These are phyloP conservation scores for Dendrobium chrysotoxum DNA, from an alignment of 106 monocot species.

Conservation along the genomic window DNA sequence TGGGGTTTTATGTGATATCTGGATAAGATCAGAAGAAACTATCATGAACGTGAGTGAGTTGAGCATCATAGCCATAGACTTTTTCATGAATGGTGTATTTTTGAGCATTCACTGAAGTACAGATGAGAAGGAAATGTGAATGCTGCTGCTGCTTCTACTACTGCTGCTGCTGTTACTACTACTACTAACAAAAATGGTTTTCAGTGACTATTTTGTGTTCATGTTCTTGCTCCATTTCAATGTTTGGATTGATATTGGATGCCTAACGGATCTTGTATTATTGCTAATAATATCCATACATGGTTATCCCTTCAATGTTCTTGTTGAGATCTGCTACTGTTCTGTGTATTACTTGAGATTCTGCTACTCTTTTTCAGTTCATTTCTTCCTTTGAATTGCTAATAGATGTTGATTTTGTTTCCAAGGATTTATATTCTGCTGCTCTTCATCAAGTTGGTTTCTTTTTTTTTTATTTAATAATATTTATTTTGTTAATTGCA, in stretches of 20 bases:
- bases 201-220: neutral
- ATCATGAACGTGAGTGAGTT: neutral
- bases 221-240: neutral
- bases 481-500: too few species aligned
- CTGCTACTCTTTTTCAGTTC: too few species aligned
- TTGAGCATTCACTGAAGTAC: neutral
- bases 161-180: neutral
- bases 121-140: neutral
- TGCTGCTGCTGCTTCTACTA: neutral
- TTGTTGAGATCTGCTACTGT: too few species aligned
- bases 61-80: neutral
- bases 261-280: neutral
- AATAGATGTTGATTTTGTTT: too few species aligned
- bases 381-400: too few species aligned
- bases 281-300: neutral
- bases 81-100: neutral
- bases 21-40: neutral
- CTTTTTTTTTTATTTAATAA: too few species aligned
- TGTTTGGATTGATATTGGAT: neutral
- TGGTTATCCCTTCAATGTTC: neutral
- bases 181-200: constrained; percentile 6
- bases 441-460: too few species aligned
- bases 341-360: too few species aligned
- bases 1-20: neutral
- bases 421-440: too few species aligned